Percentiles rank a stretch among this genome's conserved stretches.
Evolutionary conservation across 805 yeast species (phyloP).

Genomic region (Zygoascus biomembranicola): DNA sequence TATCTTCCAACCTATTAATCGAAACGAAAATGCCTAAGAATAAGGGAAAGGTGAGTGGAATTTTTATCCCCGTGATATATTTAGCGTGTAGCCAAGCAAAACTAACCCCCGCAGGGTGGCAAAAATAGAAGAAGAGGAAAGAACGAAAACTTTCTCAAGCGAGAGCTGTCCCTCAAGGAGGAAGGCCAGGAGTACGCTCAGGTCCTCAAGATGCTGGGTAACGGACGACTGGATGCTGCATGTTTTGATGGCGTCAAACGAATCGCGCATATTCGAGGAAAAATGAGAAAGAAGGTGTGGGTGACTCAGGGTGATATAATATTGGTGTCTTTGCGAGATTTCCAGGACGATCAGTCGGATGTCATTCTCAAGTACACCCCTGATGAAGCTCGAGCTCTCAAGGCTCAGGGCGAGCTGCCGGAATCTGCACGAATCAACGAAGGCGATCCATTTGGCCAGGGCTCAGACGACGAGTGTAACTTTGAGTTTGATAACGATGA

Average conservation of each 20-base stretch:
- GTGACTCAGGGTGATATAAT: constrained; percentile 98
- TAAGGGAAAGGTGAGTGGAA: constrained; percentile 50
- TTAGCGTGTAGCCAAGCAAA: not conserved
- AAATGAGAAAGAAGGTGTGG: constrained; percentile 99
- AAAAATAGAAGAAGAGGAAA: constrained; percentile 94
- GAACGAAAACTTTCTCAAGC: constrained; percentile 88
- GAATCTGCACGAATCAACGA: constrained; percentile 96
- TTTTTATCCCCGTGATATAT: not conserved
- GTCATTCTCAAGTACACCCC: constrained; percentile 94
- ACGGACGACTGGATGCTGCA: constrained; percentile 90
- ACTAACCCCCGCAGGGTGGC: constrained; percentile 32
- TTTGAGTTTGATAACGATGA: constrained; percentile 95
- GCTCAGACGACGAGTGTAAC: constrained; percentile 94
- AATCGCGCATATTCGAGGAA: constrained; percentile 98
- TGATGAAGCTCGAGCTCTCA: constrained; percentile 96
- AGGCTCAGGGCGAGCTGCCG: constrained; percentile 93
- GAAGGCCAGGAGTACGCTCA: constrained; percentile 99
- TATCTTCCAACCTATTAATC: not conserved
- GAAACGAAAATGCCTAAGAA: constrained; percentile 61
- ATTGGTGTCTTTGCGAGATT: constrained; percentile 91
- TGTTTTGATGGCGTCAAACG: constrained; percentile 93
- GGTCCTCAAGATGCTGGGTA: constrained; percentile 96
- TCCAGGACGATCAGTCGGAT: constrained; percentile 97
- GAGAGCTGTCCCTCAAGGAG: constrained; percentile 85
- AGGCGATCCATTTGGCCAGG: constrained; percentile 94